Evolutionary conservation across 495 filamentous ascomycete genomes (phyloP).

Genomic region (Xylaria cubensis): DNA sequence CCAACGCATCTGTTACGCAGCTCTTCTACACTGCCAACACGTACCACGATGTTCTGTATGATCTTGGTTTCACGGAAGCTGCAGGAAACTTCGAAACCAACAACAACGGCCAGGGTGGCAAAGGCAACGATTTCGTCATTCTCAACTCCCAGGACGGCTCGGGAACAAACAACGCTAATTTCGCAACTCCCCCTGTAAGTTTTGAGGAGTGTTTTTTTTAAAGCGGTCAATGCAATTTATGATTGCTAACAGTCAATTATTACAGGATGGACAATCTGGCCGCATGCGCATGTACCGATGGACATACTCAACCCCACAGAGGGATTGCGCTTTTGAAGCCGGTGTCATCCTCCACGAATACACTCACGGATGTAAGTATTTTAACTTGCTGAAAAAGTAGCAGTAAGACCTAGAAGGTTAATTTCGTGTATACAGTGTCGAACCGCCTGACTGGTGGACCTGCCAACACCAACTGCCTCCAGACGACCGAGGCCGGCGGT

Average conservation of each 20-base stretch:
- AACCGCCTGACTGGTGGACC: slow-evolving; percentile 65
- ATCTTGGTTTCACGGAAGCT: slow-evolving; percentile 59
- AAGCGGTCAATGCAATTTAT: background rate
- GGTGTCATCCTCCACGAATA: slow-evolving; percentile 58
- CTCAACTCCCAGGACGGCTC: slow-evolving; percentile 62
- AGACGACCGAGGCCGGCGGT: slow-evolving; percentile 52
- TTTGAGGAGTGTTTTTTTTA: background rate
- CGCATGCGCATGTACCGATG: slow-evolving; percentile 61
- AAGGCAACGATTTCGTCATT: slow-evolving; percentile 57
- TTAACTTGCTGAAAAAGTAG: background rate
- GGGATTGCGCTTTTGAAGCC: slow-evolving; percentile 56
- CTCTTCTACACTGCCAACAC: slow-evolving; percentile 62
- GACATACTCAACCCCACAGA: slow-evolving; percentile 46
- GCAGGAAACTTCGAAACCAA: slow-evolving; percentile 63
- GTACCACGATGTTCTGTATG: slow-evolving; percentile 61
- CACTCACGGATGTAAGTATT: slow-evolving; percentile 47
- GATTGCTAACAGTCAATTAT: slow-evolving; percentile 1
- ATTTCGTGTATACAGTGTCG: slow-evolving; percentile 42
- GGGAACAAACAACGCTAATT: slow-evolving; percentile 58
- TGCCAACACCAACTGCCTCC: slow-evolving; percentile 54
- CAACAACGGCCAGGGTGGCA: slow-evolving; percentile 56
- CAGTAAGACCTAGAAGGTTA: background rate
- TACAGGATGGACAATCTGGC: slow-evolving; percentile 50
- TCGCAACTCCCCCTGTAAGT: slow-evolving; percentile 52
- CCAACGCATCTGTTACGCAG: slow-evolving; percentile 55